A percentile compares a stretch with the other conserved stretches of the same genome.
Evolutionary conservation across 208 protist genomes (phyloP).

Genomic region (Angomonas deanei): DNA sequence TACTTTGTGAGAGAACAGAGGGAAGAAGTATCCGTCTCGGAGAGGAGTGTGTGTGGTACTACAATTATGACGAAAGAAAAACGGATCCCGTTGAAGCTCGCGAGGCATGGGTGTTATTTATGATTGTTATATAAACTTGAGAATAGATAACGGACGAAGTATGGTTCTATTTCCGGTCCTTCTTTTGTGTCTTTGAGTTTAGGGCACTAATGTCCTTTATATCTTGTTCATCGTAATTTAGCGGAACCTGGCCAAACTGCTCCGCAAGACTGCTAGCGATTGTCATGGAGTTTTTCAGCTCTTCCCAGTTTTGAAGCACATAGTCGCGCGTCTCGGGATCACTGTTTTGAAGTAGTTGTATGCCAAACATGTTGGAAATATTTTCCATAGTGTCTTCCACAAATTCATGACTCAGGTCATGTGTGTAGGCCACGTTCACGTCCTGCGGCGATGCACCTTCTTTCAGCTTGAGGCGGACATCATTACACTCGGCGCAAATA

Average conservation of each 20-base stretch:
- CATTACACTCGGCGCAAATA: constrained; percentile 67
- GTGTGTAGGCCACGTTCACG: constrained; percentile 22
- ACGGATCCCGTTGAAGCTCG: too few species aligned
- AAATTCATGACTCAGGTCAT: constrained; percentile 73
- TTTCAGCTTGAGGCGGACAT: constrained; percentile 19
- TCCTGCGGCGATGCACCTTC: neutral
- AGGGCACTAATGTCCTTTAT: constrained; percentile 4
- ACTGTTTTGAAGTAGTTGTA: constrained; percentile 56
- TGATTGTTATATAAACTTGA: too few species aligned
- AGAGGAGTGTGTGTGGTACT: neutral
- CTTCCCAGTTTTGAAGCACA: constrained; percentile 31
- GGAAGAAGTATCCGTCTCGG: neutral
- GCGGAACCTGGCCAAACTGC: constrained; percentile 20
- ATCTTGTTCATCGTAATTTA: constrained; percentile 18
- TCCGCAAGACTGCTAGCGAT: constrained; percentile 14
- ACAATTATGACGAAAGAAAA: neutral
- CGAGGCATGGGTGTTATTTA: too few species aligned
- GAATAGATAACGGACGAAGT: too few species aligned
- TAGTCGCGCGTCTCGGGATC: constrained; percentile 33
- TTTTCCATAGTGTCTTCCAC: constrained; percentile 82
- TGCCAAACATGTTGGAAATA: constrained; percentile 47
- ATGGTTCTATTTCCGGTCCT: too few species aligned
- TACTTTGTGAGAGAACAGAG: neutral
- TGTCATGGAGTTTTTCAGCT: constrained; percentile 13
- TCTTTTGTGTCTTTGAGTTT: constrained; percentile 1